Conservation (phyloP, 2,329 filamentous ascomycete species). For the Fusarium sp. region DNA sequence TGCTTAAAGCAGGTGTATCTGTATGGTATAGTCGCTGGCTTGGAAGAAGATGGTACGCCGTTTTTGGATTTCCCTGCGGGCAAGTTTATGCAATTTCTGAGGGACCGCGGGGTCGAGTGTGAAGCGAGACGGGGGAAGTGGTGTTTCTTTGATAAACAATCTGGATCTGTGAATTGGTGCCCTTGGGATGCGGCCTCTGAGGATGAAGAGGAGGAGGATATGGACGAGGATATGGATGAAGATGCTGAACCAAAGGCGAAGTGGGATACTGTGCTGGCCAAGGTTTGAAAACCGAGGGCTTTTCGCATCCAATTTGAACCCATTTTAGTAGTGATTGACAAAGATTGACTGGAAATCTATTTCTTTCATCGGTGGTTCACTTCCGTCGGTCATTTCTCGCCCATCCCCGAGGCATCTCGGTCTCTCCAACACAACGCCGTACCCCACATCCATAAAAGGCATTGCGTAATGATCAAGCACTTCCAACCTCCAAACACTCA, state of each 20-base stretch:
- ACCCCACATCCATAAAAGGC: neutral
- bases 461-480: neutral
- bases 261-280: neutral
- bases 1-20: conserved; percentile 2
- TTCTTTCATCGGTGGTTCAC: rapidly evolving
- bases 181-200: neutral
- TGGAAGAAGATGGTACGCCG: rapidly evolving
- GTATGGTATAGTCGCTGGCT: neutral
- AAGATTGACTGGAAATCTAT: too few relatives aligned
- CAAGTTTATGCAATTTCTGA: neutral
- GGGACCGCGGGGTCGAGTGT: neutral
- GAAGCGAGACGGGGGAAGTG: conserved; percentile 25
- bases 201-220: rapidly evolving
- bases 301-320: too few relatives aligned
- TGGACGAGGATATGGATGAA: neutral
- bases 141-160: conserved; percentile 7
- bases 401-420: neutral
- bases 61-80: neutral
- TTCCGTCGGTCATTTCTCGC: neutral
- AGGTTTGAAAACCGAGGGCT: neutral
- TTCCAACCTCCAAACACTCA: neutral
- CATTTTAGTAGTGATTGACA: rapidly evolving
- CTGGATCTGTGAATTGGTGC: neutral
- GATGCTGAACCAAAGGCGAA: neutral
- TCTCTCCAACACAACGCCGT: neutral